These are phyloP conservation scores for Geotrichum citri-aurantii DNA, from an alignment of 1,139 yeast genomes.

Conservation along the genomic window DNA sequence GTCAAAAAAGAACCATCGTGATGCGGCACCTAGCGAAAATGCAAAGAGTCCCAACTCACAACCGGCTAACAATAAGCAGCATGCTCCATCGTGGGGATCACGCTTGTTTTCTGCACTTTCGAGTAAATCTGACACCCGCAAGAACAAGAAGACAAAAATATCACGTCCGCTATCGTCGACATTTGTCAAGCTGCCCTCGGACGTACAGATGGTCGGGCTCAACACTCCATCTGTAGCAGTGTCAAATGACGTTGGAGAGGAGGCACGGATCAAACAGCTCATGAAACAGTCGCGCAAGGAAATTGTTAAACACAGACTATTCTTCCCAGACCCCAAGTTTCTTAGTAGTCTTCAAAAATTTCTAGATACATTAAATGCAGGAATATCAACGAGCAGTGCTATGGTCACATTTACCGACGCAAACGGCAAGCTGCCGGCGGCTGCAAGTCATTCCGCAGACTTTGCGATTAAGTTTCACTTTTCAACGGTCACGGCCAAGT, in stretches of 20 bases:
- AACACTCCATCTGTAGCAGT: not conserved
- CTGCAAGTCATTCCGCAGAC: constrained; percentile 14
- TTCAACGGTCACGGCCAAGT: constrained; percentile 26
- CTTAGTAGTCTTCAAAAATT: constrained; percentile 14
- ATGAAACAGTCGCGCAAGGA: constrained; percentile 16
- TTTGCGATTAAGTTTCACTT: constrained; percentile 24
- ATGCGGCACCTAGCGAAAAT: not conserved
- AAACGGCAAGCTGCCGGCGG: not conserved
- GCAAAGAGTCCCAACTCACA: not conserved
- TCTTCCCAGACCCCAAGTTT: constrained; percentile 24
- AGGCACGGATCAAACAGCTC: constrained; percentile 11
- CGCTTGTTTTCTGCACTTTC: constrained; percentile 4
- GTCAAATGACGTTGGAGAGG: constrained; percentile 5
- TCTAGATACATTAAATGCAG: constrained; percentile 13
- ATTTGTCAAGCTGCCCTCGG: constrained; percentile 6
- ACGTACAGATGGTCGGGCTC: not conserved
- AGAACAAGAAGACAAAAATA: constrained; percentile 5
- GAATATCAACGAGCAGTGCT: constrained; percentile 10
- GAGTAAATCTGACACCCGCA: constrained; percentile 1
- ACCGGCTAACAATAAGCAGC: not conserved
- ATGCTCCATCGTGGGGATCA: constrained; percentile 1
- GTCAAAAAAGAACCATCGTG: not conserved
- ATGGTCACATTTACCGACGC: constrained; percentile 4
- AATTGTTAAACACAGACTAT: constrained; percentile 18
- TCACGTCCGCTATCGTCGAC: constrained; percentile 7